These are phyloP conservation scores for Sphagnum magellanicum DNA, from an alignment of 228 moss, liverwort and hornwort species.

Conservation along the genomic window DNA sequence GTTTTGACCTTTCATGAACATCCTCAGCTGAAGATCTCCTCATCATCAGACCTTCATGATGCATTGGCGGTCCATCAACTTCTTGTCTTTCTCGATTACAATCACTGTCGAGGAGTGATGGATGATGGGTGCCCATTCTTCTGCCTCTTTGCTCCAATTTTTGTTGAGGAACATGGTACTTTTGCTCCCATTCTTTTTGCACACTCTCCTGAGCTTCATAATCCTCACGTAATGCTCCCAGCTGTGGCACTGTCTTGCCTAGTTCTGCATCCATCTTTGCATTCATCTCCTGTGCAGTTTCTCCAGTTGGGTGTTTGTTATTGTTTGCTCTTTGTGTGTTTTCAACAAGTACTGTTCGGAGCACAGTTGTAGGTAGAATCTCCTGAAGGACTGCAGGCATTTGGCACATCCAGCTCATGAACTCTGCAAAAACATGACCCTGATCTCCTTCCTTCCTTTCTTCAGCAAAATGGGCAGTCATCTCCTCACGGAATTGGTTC, in stretches of 20 bases:
- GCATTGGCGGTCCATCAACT: too few relatives aligned
- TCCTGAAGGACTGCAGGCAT: slow-evolving; percentile 47
- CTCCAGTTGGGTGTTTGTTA: too few relatives aligned
- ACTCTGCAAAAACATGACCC: slow-evolving; percentile 22
- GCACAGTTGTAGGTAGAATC: slow-evolving; percentile 9
- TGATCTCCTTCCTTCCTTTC: slow-evolving; percentile 30
- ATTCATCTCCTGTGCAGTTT: too few relatives aligned
- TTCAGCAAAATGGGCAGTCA: slow-evolving; percentile 40
- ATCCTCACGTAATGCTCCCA: slow-evolving; percentile 20
- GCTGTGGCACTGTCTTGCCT: slow-evolving; percentile 18
- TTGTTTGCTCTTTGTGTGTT: too few relatives aligned
- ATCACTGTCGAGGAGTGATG: too few relatives aligned
- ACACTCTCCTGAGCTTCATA: slow-evolving; percentile 27
- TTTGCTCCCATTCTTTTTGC: slow-evolving; percentile 36
- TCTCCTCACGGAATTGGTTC: slow-evolving; percentile 61
- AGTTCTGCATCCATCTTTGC: too few relatives aligned
- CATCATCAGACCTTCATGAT: too few relatives aligned
- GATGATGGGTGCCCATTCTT: too few relatives aligned
- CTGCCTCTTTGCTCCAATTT: neutral
- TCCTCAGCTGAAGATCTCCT: too few relatives aligned
- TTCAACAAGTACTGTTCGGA: too few relatives aligned
- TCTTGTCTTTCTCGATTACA: too few relatives aligned
- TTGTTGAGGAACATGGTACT: slow-evolving; percentile 15
- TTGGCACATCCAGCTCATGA: slow-evolving; percentile 52
- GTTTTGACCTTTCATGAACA: too few relatives aligned